Conservation (phyloP, 2,329 filamentous ascomycete genomes). For the Scedosporium aurantiacum region DNA sequence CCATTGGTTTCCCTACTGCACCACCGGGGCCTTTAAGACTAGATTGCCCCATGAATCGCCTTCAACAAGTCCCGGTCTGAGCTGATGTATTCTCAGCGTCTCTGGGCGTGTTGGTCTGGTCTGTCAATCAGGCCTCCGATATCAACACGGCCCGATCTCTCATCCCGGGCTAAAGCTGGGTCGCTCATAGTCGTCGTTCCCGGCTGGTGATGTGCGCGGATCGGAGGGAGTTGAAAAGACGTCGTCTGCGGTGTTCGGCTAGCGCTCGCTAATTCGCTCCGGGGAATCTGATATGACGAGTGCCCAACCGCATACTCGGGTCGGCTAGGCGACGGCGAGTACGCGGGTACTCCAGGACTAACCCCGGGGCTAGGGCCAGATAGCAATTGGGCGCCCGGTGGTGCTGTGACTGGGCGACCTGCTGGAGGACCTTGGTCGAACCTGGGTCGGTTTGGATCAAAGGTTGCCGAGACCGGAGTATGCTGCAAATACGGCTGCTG, state of each 20-base stretch:
- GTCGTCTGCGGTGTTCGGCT: constrained; percentile 12
- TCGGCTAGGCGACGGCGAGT: constrained; percentile 31
- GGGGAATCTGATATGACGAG: constrained; percentile 40
- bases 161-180: not conserved
- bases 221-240: constrained; percentile 33
- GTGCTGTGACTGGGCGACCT: constrained; percentile 15
- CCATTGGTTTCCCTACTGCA: not conserved
- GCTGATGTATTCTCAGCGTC: not conserved
- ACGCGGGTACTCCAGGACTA: constrained; percentile 32
- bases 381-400: constrained; percentile 18
- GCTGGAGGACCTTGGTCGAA: constrained; percentile 23
- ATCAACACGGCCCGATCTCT: constrained; percentile 33
- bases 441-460: constrained; percentile 32
- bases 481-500: constrained; percentile 28
- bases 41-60: not conserved
- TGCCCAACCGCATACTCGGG: constrained; percentile 31
- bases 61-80: not conserved
- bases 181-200: not conserved
- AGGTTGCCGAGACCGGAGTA: constrained; percentile 34
- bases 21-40: not conserved
- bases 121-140: constrained; percentile 53
- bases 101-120: constrained; percentile 29
- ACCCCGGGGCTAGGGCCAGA: constrained; percentile 29
- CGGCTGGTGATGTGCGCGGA: constrained; percentile 22
- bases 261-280: constrained; percentile 35